phyloP scores from a whole-genome alignment of 495 filamentous ascomycete species.

The Staphylotrichum longicolle region DNA sequence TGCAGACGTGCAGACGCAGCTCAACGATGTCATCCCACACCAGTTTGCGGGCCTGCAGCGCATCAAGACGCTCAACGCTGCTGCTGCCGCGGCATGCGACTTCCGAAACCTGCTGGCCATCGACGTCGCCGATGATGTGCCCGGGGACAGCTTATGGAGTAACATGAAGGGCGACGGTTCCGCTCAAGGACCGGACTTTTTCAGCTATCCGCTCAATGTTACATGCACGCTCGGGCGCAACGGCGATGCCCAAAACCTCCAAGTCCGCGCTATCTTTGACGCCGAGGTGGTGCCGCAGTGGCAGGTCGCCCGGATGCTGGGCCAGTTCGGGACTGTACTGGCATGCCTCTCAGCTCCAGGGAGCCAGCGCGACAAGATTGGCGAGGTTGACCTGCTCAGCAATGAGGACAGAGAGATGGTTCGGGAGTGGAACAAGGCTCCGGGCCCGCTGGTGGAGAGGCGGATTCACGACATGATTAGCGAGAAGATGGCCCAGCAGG shows the following conservation, averaged over 20 bases:
- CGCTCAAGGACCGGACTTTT: slow-evolving; percentile 29
- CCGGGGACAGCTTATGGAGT: slow-evolving; percentile 24
- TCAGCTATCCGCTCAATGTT: slow-evolving; percentile 30
- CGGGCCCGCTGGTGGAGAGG: slow-evolving; percentile 35
- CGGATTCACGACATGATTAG: slow-evolving; percentile 55
- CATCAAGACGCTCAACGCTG: slow-evolving; percentile 53
- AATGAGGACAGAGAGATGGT: slow-evolving; percentile 17
- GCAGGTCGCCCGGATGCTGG: slow-evolving; percentile 27
- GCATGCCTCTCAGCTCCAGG: slow-evolving; percentile 6
- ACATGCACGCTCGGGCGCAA: slow-evolving; percentile 21
- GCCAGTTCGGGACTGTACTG: slow-evolving; percentile 29
- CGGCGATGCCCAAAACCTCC: slow-evolving; percentile 1
- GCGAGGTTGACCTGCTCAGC: slow-evolving; percentile 26
- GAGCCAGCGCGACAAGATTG: slow-evolving; percentile 15
- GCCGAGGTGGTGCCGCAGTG: slow-evolving; percentile 20
- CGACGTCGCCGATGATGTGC: slow-evolving; percentile 37
- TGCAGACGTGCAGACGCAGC: slow-evolving; percentile 47
- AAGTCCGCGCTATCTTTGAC: slow-evolving; percentile 35
- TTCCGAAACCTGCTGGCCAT: slow-evolving; percentile 60
- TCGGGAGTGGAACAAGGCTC: slow-evolving; percentile 27
- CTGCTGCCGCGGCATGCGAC: slow-evolving; percentile 56
- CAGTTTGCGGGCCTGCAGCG: slow-evolving; percentile 62
- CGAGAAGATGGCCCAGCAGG: slow-evolving; percentile 33
- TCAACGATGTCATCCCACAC: slow-evolving; percentile 50
- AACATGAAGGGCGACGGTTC: slow-evolving; percentile 23